These are phyloP conservation scores for Penicillium sp. DNA, from an alignment of 2,329 filamentous ascomycete genomes.

Conservation along the genomic window DNA sequence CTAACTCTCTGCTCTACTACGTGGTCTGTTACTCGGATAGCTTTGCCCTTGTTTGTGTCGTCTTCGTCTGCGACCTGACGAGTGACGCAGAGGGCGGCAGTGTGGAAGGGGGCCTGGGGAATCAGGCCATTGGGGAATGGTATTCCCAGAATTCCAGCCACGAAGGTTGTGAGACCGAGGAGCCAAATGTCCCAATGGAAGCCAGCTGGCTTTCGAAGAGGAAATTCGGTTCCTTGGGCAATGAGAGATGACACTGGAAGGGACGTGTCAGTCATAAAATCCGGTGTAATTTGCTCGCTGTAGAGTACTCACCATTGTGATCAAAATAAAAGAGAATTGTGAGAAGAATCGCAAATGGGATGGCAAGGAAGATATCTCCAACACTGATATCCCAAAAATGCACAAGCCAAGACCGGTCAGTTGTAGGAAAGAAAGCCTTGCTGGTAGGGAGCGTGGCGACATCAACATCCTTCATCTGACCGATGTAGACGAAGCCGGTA, in stretches of 20 bases:
- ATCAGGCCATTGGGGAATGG: conserved; percentile 83
- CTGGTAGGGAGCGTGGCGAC: conserved; percentile 73
- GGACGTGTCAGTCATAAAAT: neutral
- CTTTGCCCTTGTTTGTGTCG: conserved; percentile 59
- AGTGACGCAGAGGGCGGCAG: conserved; percentile 73
- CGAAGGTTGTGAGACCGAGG: conserved; percentile 72
- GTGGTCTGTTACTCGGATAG: conserved; percentile 61
- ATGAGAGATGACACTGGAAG: conserved; percentile 74
- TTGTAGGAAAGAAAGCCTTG: conserved; percentile 75
- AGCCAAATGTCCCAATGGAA: conserved; percentile 87
- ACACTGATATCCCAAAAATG: conserved; percentile 76
- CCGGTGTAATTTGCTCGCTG: neutral
- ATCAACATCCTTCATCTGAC: conserved; percentile 71
- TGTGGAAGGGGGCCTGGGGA: conserved; percentile 81
- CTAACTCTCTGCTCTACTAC: conserved; percentile 71
- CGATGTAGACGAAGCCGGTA: conserved; percentile 83
- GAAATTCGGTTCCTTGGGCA: conserved; percentile 79
- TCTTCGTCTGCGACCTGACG: conserved; percentile 55
- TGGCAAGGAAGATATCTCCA: conserved; percentile 73
- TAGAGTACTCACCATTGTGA: conserved; percentile 67
- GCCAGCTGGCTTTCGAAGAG: conserved; percentile 74
- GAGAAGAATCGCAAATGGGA: conserved; percentile 81
- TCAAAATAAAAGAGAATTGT: conserved; percentile 89
- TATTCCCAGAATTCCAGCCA: conserved; percentile 73
- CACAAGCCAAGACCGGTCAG: conserved; percentile 72